Conservation (phyloP, 2,329 filamentous ascomycete genomes). For the Claviceps quebecensis region DNA sequence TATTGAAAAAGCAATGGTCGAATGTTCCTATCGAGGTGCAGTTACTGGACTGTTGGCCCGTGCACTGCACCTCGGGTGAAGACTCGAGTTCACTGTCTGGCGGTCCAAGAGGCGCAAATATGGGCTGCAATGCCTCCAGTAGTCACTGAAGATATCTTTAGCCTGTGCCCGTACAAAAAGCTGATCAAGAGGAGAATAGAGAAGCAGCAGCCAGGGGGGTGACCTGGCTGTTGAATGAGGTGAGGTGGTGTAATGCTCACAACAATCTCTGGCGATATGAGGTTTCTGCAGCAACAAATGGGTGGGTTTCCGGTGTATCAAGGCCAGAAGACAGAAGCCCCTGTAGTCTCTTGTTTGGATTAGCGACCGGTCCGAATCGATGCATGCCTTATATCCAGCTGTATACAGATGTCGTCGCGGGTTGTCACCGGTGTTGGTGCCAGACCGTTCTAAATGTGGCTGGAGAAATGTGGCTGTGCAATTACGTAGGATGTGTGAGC, state of each 20-base stretch:
- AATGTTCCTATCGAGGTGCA: slow-evolving; percentile 8
- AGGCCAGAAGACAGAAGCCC: background rate
- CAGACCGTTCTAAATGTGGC: background rate
- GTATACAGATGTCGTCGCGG: background rate
- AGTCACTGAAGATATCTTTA: background rate
- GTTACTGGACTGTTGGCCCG: slow-evolving; percentile 7
- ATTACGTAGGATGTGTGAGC: background rate
- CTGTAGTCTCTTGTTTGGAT: background rate
- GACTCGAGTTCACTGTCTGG: background rate
- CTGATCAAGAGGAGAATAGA: background rate
- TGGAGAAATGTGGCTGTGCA: slow-evolving; percentile 2
- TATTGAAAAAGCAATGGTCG: background rate
- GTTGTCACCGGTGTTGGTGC: background rate
- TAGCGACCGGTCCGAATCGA: background rate
- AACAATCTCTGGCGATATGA: background rate
- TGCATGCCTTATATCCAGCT: background rate
- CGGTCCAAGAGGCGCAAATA: background rate
- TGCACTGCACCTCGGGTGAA: slow-evolving; percentile 8
- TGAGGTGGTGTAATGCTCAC: background rate
- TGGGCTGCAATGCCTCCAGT: background rate
- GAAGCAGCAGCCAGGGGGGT: background rate
- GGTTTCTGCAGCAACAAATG: background rate
- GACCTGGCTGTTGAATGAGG: background rate
- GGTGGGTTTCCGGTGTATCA: background rate
- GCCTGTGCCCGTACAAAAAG: background rate